Conservation (phyloP, 2,329 filamentous ascomycete species). For the Colletotrichum lindemuthianum region DNA sequence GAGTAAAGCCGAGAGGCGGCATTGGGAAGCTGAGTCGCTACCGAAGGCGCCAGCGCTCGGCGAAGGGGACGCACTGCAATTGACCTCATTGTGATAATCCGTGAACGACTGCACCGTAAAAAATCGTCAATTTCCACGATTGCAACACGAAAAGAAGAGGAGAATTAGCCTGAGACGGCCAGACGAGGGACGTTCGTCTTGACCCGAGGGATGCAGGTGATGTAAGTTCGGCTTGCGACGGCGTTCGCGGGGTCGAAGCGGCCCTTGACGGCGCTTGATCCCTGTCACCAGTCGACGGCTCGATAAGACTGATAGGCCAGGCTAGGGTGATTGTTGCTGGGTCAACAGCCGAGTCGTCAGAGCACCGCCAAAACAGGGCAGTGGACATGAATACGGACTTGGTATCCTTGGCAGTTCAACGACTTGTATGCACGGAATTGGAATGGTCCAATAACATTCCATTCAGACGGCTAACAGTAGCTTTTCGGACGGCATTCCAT, state of each 20-base stretch:
- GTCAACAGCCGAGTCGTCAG: constrained; percentile 48
- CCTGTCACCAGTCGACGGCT: constrained; percentile 30
- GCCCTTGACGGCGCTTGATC: constrained; percentile 12
- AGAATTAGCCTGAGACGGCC: constrained; percentile 12
- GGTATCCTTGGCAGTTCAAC: constrained; percentile 32
- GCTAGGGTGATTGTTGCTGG: constrained; percentile 50
- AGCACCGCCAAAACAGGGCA: constrained; percentile 37
- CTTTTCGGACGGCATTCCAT: constrained; percentile 39
- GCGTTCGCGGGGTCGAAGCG: constrained; percentile 38
- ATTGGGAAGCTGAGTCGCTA: constrained; percentile 24
- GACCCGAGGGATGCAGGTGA: constrained; percentile 34
- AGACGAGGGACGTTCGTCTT: constrained; percentile 29
- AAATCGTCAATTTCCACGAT: constrained; percentile 5
- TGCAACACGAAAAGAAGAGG: constrained; percentile 9
- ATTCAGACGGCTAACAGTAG: constrained; percentile 18
- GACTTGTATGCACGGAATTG: constrained; percentile 21
- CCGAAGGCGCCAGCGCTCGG: constrained; percentile 31
- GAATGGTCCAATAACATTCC: constrained; percentile 14
- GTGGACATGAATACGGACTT: constrained; percentile 26
- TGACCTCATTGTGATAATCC: constrained; percentile 28
- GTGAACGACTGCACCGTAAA: constrained; percentile 12
- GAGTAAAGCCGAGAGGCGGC: constrained; percentile 55
- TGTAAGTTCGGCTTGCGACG: constrained; percentile 39
- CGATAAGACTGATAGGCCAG: constrained; percentile 42
- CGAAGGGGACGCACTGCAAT: constrained; percentile 28